phyloP scores from a whole-genome alignment of 192 early-diverging fungal genomes.

The Entomortierella beljakovae region DNA sequence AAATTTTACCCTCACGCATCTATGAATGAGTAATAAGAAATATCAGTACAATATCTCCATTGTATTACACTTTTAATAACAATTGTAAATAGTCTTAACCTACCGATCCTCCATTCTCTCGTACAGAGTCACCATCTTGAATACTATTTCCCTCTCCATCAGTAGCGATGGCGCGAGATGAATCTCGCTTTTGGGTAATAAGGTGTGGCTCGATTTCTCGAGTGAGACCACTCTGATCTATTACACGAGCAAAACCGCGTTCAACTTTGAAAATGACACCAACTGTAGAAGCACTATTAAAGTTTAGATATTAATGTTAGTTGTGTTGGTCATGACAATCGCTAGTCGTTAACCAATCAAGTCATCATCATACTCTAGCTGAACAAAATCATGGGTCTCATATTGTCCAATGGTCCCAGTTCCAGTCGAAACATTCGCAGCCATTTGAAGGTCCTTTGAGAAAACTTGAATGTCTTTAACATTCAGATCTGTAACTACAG shows the following conservation, averaged over 20 bases:
- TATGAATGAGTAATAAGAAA: background rate
- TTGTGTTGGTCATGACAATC: no score
- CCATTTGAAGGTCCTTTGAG: constrained; percentile 85
- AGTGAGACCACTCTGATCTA: constrained; percentile 81
- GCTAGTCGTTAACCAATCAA: no score
- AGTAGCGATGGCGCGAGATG: constrained; percentile 61
- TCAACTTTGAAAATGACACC: constrained; percentile 89
- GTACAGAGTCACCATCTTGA: constrained; percentile 78
- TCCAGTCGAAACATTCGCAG: constrained; percentile 76
- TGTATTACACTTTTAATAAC: background rate
- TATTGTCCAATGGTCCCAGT: constrained; percentile 72
- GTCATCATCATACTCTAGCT: constrained; percentile 64
- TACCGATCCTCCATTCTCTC: constrained; percentile 73
- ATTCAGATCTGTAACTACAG: constrained; percentile 79
- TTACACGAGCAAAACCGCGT: constrained; percentile 75
- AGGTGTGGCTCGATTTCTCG: constrained; percentile 74
- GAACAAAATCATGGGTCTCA: constrained; percentile 91
- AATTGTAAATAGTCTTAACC: no score
- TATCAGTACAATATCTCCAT: background rate
- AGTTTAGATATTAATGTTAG: background rate
- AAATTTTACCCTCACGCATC: constrained; percentile 74
- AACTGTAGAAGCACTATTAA: constrained; percentile 69
- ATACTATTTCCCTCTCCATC: constrained; percentile 65
- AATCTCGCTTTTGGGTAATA: constrained; percentile 78
- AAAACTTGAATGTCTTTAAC: constrained; percentile 86